Conservation (phyloP, 164 flowering plant species). For the Saururus chinensis region DNA sequence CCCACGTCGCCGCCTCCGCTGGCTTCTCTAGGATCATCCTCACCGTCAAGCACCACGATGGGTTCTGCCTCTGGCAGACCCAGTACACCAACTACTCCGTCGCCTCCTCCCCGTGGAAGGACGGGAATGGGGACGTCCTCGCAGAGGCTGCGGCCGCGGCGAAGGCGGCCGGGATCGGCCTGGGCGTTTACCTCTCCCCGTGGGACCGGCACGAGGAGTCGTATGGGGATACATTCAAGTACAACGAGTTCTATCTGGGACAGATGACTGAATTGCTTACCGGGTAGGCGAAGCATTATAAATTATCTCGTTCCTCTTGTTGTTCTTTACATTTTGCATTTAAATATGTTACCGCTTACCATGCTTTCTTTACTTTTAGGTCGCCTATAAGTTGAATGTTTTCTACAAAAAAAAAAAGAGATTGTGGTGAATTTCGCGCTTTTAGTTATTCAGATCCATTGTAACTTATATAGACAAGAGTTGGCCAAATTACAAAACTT, state of each 20-base stretch:
- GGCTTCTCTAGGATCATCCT: constrained; percentile 71
- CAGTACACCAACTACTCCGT: constrained; percentile 75
- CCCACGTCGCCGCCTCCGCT: constrained; percentile 42
- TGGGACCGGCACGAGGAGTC: constrained; percentile 89
- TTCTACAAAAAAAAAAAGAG: no score
- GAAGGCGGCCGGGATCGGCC: constrained; percentile 38
- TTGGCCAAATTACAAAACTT: no score
- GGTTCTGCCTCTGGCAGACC: constrained; percentile 95
- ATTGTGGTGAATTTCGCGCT: no score
- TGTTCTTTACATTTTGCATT: neutral
- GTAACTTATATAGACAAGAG: no score
- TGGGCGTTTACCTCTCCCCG: constrained; percentile 88
- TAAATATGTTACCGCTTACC: no score
- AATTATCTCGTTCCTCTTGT: neutral
- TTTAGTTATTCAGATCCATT: no score
- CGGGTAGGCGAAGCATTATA: constrained; percentile 24
- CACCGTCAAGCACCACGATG: constrained; percentile 93
- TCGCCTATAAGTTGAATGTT: no score
- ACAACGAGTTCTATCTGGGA: constrained; percentile 76
- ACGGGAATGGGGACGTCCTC: constrained; percentile 71
- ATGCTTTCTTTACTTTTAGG: no score
- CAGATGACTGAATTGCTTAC: constrained; percentile 95
- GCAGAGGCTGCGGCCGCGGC: constrained; percentile 67
- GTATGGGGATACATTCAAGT: constrained; percentile 72
- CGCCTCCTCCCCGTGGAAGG: constrained; percentile 55